Percentiles rank a stretch among this genome's conserved stretches.
These are phyloP conservation scores for Colletotrichum camelliae DNA, from an alignment of 2,329 filamentous ascomycete genomes.

Conservation along the genomic window DNA sequence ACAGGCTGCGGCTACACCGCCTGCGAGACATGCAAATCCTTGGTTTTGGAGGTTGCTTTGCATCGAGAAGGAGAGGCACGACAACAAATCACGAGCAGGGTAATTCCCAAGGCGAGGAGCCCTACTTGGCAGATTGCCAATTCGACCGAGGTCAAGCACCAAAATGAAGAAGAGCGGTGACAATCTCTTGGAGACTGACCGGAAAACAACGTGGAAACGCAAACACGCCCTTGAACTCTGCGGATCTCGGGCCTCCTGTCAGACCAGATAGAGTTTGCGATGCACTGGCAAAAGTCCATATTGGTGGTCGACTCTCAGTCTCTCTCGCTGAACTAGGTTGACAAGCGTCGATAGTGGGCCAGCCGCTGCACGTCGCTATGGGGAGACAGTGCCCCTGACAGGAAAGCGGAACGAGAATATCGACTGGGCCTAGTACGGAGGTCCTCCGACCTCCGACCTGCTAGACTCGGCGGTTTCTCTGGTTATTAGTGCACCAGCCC, in stretches of 20 bases:
- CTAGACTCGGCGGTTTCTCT: slow-evolving; percentile 14
- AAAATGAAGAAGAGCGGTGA: slow-evolving; percentile 10
- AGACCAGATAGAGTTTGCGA: slow-evolving; percentile 15
- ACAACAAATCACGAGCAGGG: neutral
- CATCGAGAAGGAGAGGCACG: neutral
- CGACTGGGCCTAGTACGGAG: slow-evolving; percentile 20
- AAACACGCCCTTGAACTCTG: neutral
- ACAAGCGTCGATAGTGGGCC: slow-evolving; percentile 7
- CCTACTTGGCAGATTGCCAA: slow-evolving; percentile 13
- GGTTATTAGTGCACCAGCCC: slow-evolving; percentile 17
- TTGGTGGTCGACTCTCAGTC: slow-evolving; percentile 2
- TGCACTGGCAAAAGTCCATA: slow-evolving; percentile 18
- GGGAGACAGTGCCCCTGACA: slow-evolving; percentile 6
- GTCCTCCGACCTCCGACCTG: slow-evolving; percentile 19
- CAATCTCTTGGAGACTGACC: neutral
- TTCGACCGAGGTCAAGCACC: slow-evolving; percentile 12
- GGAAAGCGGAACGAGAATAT: slow-evolving; percentile 10
- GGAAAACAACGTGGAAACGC: neutral
- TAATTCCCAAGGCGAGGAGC: neutral
- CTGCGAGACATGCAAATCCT: slow-evolving; percentile 15
- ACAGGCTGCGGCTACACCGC: slow-evolving; percentile 13
- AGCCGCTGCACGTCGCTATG: neutral
- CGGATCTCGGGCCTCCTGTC: slow-evolving; percentile 14
- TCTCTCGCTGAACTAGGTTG: neutral
- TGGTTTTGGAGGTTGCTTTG: neutral